Evolutionary conservation across 2,329 filamentous ascomycete genomes (phyloP), one percentile per base, ranked within the genome.

Genomic region (Colletotrichum tropicicola): DNA sequence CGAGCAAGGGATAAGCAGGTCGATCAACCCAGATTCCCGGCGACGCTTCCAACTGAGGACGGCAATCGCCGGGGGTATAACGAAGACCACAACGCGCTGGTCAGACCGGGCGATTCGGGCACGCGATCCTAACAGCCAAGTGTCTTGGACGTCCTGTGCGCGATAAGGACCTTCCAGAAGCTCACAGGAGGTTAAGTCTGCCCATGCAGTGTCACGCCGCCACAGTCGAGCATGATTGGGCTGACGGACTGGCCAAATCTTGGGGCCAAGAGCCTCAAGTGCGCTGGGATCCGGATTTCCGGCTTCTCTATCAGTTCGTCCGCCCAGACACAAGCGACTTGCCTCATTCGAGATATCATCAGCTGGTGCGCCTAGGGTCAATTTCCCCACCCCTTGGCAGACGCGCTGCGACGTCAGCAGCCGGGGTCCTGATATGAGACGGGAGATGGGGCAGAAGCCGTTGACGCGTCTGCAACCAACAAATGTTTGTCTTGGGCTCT

Each of bases 101-200:
- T 17, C 15, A 35, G 2, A 9, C 17, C 25, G 21, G 41, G 41
- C 30, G 4, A 17, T 10, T 6, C 6, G 1, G 39, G 25, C 60
- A 53, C 60, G n/a, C 39, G 27, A 54, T 27, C n/a, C 35, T 43
- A 27, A 23, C 35, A 25, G 49, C 61, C 56, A 65, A 65, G 61
- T 21, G 6, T 23, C 49, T 65, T 61, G 48, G 49, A 2, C 12
- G 9, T 15, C 35, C 44, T 45, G 13, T 27, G 9, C 12, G 15
- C 19, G 28, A 56, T 45, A 61, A 56, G 37, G 49, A 51, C 44
- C 37, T 55, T 54, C 56, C 49, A 28, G 21, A 55, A 55, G n/a
- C 10, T 12, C 5, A 3, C 6, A 9, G 10, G 15, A 5, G 6
- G 3, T 32, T 15, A 30, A 49, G 21, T 19, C n/a, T 12, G 3